Evolutionary conservation across 371 early-diverging fungal genomes (phyloP).

Genomic region (Rhizopus delemar): DNA sequence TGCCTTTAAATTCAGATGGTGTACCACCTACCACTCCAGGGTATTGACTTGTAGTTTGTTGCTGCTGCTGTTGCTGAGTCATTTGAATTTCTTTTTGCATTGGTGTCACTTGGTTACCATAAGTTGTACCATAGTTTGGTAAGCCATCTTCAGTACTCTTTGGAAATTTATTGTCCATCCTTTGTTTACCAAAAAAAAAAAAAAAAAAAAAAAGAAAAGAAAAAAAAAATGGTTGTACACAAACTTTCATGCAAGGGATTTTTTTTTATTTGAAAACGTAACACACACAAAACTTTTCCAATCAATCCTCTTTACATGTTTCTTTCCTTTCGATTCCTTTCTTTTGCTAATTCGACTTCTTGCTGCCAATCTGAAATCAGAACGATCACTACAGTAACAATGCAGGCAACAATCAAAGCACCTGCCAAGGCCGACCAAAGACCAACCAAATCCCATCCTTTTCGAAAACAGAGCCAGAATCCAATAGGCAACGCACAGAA

Average conservation of each 20-base stretch:
- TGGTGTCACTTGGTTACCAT: conserved; percentile 9
- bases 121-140: conserved; percentile 11
- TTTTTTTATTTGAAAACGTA: neutral
- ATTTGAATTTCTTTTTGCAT: conserved; percentile 17
- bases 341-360: conserved; percentile 28
- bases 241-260: neutral
- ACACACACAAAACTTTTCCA: neutral
- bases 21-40: conserved; percentile 42
- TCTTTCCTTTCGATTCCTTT: conserved; percentile 26
- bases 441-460: conserved; percentile 59
- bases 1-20: conserved; percentile 25
- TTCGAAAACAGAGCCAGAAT: conserved; percentile 57
- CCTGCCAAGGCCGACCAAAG: conserved; percentile 61
- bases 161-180: conserved; percentile 21
- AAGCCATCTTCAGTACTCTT: neutral
- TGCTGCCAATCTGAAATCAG: conserved; percentile 38
- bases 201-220: conserved; percentile 5
- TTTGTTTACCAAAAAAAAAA: conserved; percentile 1
- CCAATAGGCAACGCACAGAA: conserved; percentile 68
- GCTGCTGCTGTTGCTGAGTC: conserved; percentile 7
- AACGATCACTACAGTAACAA: conserved; percentile 30
- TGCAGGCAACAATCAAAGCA: conserved; percentile 24
- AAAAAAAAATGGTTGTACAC: neutral
- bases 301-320: neutral
- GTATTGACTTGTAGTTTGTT: conserved; percentile 21